These are phyloP conservation scores for Citropsis articulata DNA, from an alignment of 345 rosid genomes.

Conservation along the genomic window DNA sequence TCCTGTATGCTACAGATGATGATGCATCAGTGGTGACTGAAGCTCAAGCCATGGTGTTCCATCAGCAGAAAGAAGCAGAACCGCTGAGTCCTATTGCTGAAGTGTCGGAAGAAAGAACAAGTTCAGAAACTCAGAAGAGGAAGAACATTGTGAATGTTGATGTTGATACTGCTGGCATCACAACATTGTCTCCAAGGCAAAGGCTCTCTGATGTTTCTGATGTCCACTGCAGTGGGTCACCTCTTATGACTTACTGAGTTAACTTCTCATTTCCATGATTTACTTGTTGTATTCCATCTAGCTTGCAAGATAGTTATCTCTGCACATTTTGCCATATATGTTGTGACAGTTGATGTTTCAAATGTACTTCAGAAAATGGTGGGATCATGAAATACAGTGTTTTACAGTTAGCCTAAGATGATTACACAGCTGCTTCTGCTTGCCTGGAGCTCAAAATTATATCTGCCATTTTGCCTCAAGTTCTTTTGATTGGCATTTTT, in stretches of 20 bases:
- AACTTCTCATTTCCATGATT: neutral
- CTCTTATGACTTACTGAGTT: constrained; percentile 76
- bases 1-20: constrained; percentile 76
- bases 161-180: constrained; percentile 66
- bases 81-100: constrained; percentile 73
- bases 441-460: neutral
- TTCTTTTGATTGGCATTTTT: too few species aligned
- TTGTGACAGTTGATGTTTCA: constrained; percentile 7
- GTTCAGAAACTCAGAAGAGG: constrained; percentile 67
- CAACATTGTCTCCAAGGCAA: constrained; percentile 76
- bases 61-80: constrained; percentile 36
- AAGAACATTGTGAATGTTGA: constrained; percentile 71
- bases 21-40: constrained; percentile 61
- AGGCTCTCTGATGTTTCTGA: constrained; percentile 85
- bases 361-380: constrained; percentile 13
- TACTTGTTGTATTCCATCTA: neutral
- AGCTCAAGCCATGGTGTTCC: constrained; percentile 66
- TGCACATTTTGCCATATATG: constrained; percentile 1
- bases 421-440: constrained; percentile 2
- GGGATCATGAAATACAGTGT: neutral
- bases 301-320: constrained; percentile 13
- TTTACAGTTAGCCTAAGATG: neutral
- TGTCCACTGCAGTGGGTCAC: constrained; percentile 87
- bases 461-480: too few species aligned
- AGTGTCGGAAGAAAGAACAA: constrained; percentile 60